phyloP scores from a whole-genome alignment of 495 filamentous ascomycete genomes.

The Daldinia decipiens region DNA sequence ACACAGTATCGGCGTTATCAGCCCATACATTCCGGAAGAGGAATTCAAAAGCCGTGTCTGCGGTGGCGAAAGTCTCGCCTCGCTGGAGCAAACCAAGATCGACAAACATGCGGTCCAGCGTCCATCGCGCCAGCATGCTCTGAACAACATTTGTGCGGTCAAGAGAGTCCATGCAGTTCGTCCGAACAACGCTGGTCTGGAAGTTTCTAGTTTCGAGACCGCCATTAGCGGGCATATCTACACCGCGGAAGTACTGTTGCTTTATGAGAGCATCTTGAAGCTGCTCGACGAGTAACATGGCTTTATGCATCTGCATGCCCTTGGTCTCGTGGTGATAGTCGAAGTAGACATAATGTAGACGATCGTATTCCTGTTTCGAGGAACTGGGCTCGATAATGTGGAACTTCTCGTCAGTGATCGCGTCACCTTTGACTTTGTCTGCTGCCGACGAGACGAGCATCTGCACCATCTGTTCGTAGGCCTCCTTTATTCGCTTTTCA shows the following conservation, averaged over 20 bases:
- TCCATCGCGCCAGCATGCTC: slow-evolving; percentile 90
- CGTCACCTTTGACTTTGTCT: slow-evolving; percentile 68
- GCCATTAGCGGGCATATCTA: slow-evolving; percentile 81
- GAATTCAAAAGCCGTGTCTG: slow-evolving; percentile 80
- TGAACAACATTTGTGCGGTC: slow-evolving; percentile 98
- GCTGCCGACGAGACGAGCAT: slow-evolving; percentile 73
- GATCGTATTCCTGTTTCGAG: slow-evolving; percentile 72
- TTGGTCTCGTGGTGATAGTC: slow-evolving; percentile 99
- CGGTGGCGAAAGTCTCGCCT: slow-evolving; percentile 73
- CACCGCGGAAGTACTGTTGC: slow-evolving; percentile 92
- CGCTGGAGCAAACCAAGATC: slow-evolving; percentile 79
- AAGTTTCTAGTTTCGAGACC: slow-evolving; percentile 78
- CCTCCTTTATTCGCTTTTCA: slow-evolving; percentile 85
- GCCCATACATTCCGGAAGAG: slow-evolving; percentile 97
- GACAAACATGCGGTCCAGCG: slow-evolving; percentile 83
- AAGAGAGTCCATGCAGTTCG: slow-evolving; percentile 99
- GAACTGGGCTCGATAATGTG: slow-evolving; percentile 73
- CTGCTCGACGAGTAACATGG: slow-evolving; percentile 83
- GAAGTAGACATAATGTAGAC: slow-evolving; percentile 94
- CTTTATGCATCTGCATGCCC: slow-evolving; percentile 90
- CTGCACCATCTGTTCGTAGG: slow-evolving; percentile 89
- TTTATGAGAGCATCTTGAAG: slow-evolving; percentile 74
- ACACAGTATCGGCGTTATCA: slow-evolving; percentile 96
- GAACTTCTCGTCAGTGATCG: slow-evolving; percentile 78
- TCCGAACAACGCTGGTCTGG: slow-evolving; percentile 89